phyloP scores from a whole-genome alignment of 148 eudicot genomes.

The Rhododendron vialii region DNA sequence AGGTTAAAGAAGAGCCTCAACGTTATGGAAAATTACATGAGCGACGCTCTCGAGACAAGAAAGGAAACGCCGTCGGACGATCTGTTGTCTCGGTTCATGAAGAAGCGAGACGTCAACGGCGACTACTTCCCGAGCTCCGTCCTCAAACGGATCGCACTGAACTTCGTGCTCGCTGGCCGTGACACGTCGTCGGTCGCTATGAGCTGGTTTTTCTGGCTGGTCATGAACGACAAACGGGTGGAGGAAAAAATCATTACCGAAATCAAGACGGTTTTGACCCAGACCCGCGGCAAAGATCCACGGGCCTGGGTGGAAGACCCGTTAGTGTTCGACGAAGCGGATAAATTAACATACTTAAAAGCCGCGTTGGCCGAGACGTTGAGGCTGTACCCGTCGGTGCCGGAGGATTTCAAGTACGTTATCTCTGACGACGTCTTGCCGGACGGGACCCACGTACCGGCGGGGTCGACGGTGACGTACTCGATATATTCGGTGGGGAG shows the following conservation, averaged over 20 bases:
- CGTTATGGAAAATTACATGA: slow-evolving; percentile 62
- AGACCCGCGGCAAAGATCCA: slow-evolving; percentile 56
- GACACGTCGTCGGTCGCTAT: slow-evolving; percentile 83
- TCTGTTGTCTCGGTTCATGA: slow-evolving; percentile 69
- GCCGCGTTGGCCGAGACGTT: slow-evolving; percentile 77
- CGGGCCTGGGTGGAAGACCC: slow-evolving; percentile 55
- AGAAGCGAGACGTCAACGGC: slow-evolving; percentile 59
- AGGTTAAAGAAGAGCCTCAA: slow-evolving; percentile 42
- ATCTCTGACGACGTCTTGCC: slow-evolving; percentile 68
- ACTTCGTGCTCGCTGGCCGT: slow-evolving; percentile 82
- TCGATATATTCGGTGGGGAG: slow-evolving; percentile 85
- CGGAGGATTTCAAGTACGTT: slow-evolving; percentile 74
- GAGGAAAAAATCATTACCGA: slow-evolving; percentile 55
- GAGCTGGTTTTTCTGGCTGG: slow-evolving; percentile 87
- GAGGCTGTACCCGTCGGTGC: slow-evolving; percentile 78
- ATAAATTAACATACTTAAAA: slow-evolving; percentile 60
- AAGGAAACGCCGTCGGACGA: slow-evolving; percentile 67
- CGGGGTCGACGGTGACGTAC: slow-evolving; percentile 84
- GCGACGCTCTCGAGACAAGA: slow-evolving; percentile 48
- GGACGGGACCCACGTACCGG: slow-evolving; percentile 60
- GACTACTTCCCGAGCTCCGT: slow-evolving; percentile 40
- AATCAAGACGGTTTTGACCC: slow-evolving; percentile 36
- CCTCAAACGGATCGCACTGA: slow-evolving; percentile 67
- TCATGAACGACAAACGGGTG: slow-evolving; percentile 61
- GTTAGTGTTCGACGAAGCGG: slow-evolving; percentile 69